These are phyloP conservation scores for Pleurostoma richardsiae DNA, from an alignment of 2,329 filamentous ascomycete genomes.

Conservation along the genomic window DNA sequence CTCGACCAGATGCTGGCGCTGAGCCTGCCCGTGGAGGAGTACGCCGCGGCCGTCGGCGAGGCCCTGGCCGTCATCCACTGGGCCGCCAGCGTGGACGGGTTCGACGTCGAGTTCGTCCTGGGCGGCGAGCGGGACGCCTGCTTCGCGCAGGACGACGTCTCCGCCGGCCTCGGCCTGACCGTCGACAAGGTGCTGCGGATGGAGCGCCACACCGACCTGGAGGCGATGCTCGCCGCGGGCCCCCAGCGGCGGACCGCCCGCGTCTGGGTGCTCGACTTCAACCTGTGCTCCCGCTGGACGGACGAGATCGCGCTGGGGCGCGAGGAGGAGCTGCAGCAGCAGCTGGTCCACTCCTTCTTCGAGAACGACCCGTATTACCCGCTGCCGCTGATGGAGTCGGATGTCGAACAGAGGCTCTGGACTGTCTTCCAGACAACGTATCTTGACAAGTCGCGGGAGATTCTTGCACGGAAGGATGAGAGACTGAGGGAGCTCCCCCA, in stretches of 20 bases:
- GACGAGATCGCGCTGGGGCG: conserved; percentile 7
- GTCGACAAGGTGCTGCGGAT: conserved; percentile 1
- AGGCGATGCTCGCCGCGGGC: conserved; percentile 4
- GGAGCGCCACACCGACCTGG: conserved; percentile 4
- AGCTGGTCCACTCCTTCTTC: conserved; percentile 7
- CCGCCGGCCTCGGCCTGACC: background rate
- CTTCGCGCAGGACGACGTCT: no score
- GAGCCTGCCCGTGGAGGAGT: conserved; percentile 9
- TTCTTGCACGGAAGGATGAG: no score
- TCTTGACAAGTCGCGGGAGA: conserved; percentile 1
- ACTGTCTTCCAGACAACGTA: conserved; percentile 5
- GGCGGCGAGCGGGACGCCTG: conserved; percentile 6
- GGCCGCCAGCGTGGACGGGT: conserved; percentile 18
- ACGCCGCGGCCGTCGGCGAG: conserved; percentile 16
- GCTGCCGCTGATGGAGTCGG: conserved; percentile 3
- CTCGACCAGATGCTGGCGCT: conserved; percentile 21
- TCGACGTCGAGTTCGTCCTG: conserved; percentile 25
- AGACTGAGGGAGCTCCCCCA: no score
- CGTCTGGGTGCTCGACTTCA: conserved; percentile 25
- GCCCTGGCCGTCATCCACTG: conserved; percentile 25
- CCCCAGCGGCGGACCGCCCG: conserved; percentile 7
- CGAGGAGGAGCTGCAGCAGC: conserved; percentile 2
- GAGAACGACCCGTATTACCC: conserved; percentile 12
- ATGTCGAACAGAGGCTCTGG: conserved; percentile 7
- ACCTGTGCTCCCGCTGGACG: conserved; percentile 14